Evolutionary conservation across 768 basidiomycete genomes (phyloP).

Genomic region (Sutorius australiensis): DNA sequence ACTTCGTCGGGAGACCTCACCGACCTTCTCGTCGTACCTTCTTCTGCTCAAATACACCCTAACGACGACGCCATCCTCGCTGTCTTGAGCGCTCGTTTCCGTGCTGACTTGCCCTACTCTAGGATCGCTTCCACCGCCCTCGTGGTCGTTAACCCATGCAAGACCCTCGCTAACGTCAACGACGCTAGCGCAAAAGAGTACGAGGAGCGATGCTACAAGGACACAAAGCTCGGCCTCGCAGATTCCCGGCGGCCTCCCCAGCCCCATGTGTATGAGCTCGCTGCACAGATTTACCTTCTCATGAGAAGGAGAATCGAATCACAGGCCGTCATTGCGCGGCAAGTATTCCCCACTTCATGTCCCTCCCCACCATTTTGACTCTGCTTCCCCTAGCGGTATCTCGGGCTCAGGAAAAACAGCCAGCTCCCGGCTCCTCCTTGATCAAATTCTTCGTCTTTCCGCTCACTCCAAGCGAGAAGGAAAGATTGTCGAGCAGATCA

Average conservation of each 20-base stretch:
- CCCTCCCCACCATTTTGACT: conserved; percentile 12
- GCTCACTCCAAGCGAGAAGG: conserved; percentile 53
- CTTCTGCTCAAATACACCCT: conserved; percentile 44
- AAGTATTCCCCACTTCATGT: conserved; percentile 34
- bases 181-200: conserved; percentile 58
- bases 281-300: conserved; percentile 54
- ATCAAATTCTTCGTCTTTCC: conserved; percentile 59
- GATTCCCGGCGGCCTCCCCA: conserved; percentile 40
- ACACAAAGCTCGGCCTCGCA: conserved; percentile 41
- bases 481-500: conserved; percentile 52
- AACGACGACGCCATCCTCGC: conserved; percentile 55
- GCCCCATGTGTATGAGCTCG: conserved; percentile 62
- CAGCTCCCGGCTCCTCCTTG: conserved; percentile 48
- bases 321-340: conserved; percentile 58
- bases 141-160: conserved; percentile 58
- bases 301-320: conserved; percentile 53
- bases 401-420: conserved; percentile 62
- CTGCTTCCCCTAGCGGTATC: conserved; percentile 43
- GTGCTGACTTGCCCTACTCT: conserved; percentile 56
- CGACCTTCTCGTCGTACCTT: conserved; percentile 40
- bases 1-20: conserved; percentile 45
- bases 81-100: conserved; percentile 54
- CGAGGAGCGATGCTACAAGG: conserved; percentile 51
- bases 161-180: conserved; percentile 52
- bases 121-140: conserved; percentile 46